Evolutionary conservation across 176 grass and related monocot genomes (phyloP).

Genomic region (Oryza rufipogon): DNA sequence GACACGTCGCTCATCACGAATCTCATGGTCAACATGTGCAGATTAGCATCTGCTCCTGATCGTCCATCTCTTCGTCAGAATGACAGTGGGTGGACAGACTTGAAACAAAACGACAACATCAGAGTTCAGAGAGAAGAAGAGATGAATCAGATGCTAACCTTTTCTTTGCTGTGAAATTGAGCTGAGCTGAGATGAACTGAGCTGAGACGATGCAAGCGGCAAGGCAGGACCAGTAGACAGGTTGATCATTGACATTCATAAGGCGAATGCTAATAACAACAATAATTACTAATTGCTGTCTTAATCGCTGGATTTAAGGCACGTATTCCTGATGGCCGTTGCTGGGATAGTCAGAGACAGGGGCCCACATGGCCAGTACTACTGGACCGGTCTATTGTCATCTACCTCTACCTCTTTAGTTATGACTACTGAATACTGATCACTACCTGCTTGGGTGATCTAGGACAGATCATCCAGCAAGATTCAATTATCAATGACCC

Average conservation of each 20-base stretch:
- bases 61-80: background rate
- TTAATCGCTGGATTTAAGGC: constrained; percentile 44
- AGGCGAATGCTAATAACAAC: background rate
- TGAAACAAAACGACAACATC: background rate
- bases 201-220: background rate
- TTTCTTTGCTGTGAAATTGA: background rate
- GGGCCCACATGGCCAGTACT: constrained; percentile 1
- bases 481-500: background rate
- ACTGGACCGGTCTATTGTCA: constrained; percentile 14
- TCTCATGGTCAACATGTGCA: background rate
- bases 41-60: background rate
- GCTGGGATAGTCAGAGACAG: background rate
- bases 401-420: background rate
- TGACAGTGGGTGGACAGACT: background rate
- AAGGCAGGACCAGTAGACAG: background rate
- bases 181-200: background rate
- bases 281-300: constrained; percentile 34
- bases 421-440: background rate
- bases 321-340: constrained; percentile 29
- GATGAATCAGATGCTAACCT: background rate
- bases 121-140: background rate
- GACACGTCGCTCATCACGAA: background rate
- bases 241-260: constrained; percentile 15
- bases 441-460: background rate
- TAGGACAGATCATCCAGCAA: background rate